These are phyloP conservation scores for Corniculantispora saksenae DNA, from an alignment of 2,329 filamentous ascomycete genomes.

Conservation along the genomic window DNA sequence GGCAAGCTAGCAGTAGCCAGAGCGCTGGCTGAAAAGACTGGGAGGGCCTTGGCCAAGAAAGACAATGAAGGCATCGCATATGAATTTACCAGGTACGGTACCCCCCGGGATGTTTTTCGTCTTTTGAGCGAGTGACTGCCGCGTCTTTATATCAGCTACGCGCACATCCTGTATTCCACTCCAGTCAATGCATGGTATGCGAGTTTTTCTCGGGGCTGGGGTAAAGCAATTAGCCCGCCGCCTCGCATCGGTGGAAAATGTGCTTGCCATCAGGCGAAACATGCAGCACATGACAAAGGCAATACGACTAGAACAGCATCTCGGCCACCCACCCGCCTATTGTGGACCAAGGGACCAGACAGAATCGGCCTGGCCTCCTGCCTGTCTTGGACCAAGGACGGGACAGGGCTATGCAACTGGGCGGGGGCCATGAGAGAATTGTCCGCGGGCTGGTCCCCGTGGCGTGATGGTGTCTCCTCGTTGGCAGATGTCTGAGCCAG, in stretches of 20 bases:
- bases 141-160: slow-evolving; percentile 11
- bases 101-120: background rate
- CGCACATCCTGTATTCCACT: no score
- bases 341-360: no score
- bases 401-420: background rate
- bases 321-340: no score
- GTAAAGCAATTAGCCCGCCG: background rate
- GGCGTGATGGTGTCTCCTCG: background rate
- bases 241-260: background rate
- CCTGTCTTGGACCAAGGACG: slow-evolving; percentile 1
- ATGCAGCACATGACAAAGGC: background rate
- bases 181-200: no score
- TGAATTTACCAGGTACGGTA: background rate
- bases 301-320: background rate
- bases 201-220: no score
- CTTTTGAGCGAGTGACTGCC: no score
- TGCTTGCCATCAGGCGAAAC: background rate
- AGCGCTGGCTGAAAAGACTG: slow-evolving; percentile 2
- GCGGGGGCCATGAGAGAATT: background rate
- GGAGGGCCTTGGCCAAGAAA: slow-evolving; percentile 6
- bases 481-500: background rate
- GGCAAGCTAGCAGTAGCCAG: slow-evolving; percentile 39
- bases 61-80: slow-evolving; percentile 6
- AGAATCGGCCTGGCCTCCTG: no score
- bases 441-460: background rate